Percentiles rank a stretch among this genome's conserved stretches.
phyloP scores from a whole-genome alignment of 257 asterid species.

The Lycium barbarum region DNA sequence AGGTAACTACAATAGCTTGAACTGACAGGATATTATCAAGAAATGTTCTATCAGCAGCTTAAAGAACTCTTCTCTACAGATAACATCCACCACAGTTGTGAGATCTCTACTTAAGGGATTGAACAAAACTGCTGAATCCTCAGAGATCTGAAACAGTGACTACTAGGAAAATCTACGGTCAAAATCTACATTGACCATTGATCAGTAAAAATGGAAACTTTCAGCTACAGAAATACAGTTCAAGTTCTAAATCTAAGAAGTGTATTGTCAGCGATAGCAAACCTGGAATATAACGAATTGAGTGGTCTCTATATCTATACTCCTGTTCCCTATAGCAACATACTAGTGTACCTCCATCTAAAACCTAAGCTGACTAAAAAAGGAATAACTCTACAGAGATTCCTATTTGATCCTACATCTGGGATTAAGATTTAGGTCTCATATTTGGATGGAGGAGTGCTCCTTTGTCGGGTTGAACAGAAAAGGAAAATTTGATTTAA shows the following conservation, averaged over 20 bases:
- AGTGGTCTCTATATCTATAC: not conserved
- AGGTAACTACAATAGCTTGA: not conserved
- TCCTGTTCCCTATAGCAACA: not conserved
- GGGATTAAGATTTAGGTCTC: conserved; percentile 11
- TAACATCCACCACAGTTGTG: not conserved
- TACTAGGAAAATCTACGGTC: not conserved
- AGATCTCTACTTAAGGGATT: not conserved
- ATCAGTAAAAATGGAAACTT: not conserved
- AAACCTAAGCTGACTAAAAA: not conserved
- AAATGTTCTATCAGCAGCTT: not conserved
- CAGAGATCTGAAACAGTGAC: not conserved
- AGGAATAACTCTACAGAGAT: conserved; percentile 14
- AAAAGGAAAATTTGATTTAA: not conserved
- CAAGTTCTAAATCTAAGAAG: conserved; percentile 16
- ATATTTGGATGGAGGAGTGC: not conserved
- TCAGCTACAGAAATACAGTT: conserved; percentile 24
- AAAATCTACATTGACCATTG: not conserved
- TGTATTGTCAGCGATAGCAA: not conserved
- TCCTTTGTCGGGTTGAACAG: not conserved
- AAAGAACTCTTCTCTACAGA: not conserved
- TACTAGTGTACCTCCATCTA: conserved; percentile 24
- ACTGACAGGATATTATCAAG: not conserved
- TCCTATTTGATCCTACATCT: not conserved
- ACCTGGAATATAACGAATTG: not conserved
- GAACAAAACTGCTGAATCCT: not conserved